Percentiles rank a stretch among this genome's conserved stretches.
phyloP scores from a whole-genome alignment of 345 rosid species.

The Cardiospermum halicacabum region DNA sequence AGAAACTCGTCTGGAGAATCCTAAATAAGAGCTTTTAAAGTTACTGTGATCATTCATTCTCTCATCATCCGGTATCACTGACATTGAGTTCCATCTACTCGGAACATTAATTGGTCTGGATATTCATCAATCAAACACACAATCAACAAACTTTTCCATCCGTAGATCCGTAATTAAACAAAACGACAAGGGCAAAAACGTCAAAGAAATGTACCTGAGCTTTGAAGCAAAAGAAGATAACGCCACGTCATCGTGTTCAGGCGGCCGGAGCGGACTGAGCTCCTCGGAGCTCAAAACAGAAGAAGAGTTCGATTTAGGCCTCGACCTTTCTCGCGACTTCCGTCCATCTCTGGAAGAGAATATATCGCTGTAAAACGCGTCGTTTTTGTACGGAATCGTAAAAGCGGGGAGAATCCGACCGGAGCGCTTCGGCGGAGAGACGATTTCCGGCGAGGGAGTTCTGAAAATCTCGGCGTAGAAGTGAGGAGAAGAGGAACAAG shows the following conservation, averaged over 20 bases:
- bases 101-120: constrained; percentile 77
- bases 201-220: constrained; percentile 51
- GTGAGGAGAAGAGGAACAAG: constrained; percentile 6
- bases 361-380: constrained; percentile 60
- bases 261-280: constrained; percentile 65
- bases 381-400: constrained; percentile 52
- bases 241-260: constrained; percentile 53
- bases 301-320: constrained; percentile 60
- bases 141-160: not conserved
- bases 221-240: constrained; percentile 74
- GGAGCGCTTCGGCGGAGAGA: constrained; percentile 25
- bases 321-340: constrained; percentile 45
- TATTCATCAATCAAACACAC: not conserved
- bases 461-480: constrained; percentile 78
- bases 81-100: constrained; percentile 56
- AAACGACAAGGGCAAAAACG: constrained; percentile 8
- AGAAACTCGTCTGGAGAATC: constrained; percentile 36
- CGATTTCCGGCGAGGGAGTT: constrained; percentile 24
- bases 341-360: constrained; percentile 43
- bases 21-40: constrained; percentile 29
- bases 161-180: no score
- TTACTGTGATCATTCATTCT: constrained; percentile 26
- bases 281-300: constrained; percentile 80
- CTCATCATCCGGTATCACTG: constrained; percentile 28
- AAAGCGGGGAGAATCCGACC: constrained; percentile 65